Evolutionary conservation across 805 yeast species (phyloP).

Genomic region (Candida jianshihensis): DNA sequence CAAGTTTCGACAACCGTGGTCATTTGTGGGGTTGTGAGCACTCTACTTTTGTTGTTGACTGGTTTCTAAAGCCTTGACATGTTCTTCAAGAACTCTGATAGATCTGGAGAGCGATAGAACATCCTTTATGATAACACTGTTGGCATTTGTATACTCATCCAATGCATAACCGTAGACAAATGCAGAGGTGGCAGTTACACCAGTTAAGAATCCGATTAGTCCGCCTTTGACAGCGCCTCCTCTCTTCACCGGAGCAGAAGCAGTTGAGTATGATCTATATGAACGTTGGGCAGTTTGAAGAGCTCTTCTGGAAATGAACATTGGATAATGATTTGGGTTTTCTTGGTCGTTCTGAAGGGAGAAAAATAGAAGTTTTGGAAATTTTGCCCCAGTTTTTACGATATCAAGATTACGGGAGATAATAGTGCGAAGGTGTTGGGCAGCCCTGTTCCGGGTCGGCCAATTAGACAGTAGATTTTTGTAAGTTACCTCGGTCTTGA

Average conservation of each 20-base stretch:
- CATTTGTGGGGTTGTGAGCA: too few relatives aligned
- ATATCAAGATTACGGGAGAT: background rate
- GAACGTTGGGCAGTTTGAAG: background rate
- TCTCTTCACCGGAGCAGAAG: constrained; percentile 14
- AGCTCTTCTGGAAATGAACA: background rate
- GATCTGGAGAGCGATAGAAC: constrained; percentile 64
- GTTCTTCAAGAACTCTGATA: constrained; percentile 59
- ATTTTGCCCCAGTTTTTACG: background rate
- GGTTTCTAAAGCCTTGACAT: constrained; percentile 56
- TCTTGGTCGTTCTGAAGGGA: background rate
- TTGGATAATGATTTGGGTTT: background rate
- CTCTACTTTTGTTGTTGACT: constrained; percentile 15
- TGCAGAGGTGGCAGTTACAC: constrained; percentile 67
- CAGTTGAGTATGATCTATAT: background rate
- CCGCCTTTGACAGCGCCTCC: constrained; percentile 40
- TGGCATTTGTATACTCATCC: constrained; percentile 71
- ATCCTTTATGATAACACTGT: constrained; percentile 67
- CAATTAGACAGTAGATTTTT: too few relatives aligned
- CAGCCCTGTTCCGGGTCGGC: too few relatives aligned
- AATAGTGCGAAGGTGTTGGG: background rate
- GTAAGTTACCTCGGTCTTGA: too few relatives aligned
- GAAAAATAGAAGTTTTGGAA: background rate
- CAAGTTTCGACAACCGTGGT: too few relatives aligned
- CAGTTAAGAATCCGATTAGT: constrained; percentile 71
- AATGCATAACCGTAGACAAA: constrained; percentile 72